Base-by-base conservation (phyloP, 2,329 filamentous ascomycete species). In the Colletotrichum musae region DNA sequence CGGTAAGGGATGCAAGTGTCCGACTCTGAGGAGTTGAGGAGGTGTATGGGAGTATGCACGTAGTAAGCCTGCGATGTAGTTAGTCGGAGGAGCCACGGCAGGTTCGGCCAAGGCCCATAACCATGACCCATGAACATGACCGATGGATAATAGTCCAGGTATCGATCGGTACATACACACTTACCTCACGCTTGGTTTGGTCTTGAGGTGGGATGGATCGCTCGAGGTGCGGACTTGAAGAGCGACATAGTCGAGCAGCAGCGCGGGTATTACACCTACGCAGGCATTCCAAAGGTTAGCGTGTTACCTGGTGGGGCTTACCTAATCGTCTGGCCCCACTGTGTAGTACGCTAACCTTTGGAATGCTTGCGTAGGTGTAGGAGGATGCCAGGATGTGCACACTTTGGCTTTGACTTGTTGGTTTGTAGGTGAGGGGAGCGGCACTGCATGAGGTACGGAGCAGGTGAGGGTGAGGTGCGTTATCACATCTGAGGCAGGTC, bases 401-500 rank as follows among this genome's bases (percentile, higher is more conserved):
- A 62, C 39, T 45, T 45, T 47, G 60, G 60, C 45, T 3, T 24
- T 39, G 21, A 41, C 10, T 10, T 53, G 65, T 68, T 68, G 60
- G 65, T 64, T 68, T 21, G 41, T 59, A 43, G 48, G 61, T 50
- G 48, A 60, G 36, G 53, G 48, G 43, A 59, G 66, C 54, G 62
- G 48, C 62, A 65, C 43, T 56, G 66, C 32, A 63, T 47, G 51
- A 62, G 41, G 13, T 36, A 36, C 13, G 13, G 41, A 43, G 41
- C 41, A 36, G 32, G 41, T 43, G 41, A 39, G 36, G 36, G 53
- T 36, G 61, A 60, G 56, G 50, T 66, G 56, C 56, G 61, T 69
- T 66, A 51, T 57, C 62, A 60, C 66, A 69, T 69, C 66, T 66
- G 47, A 50, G 47, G 47, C n/a, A 65, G 60, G 65, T 58, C 53